Base-by-base conservation (phyloP, 495 filamentous ascomycete genomes). In the Glonium stellatum region DNA sequence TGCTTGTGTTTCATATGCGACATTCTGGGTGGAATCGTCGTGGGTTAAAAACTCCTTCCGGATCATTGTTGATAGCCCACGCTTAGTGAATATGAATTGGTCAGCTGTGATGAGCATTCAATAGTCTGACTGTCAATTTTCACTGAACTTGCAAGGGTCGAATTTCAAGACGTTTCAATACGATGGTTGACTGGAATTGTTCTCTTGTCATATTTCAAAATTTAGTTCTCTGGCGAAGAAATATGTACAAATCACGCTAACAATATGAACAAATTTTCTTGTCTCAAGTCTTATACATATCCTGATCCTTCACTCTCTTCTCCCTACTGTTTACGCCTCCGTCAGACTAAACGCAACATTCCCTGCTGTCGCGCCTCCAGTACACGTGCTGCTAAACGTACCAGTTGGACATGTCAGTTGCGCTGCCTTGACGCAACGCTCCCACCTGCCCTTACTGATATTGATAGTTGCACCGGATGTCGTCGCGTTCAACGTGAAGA, bases 381-480 rank as follows among this genome's bases (percentile, higher is more conserved):
- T 57, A 61, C 79, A 83, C 2, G 72, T 76, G 9, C 67, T 75
- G 12, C 50, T 68, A 36, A 71, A 72, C 58, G 57, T 75, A 72
- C 39, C 78, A 75, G 4, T 72, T 6, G 77, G 77, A 69, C 79
- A 81, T 8, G 75, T 69, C 35, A 73, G 76, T 46, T 74, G 60
- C 13, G 78, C 78, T 0, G 79, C 78, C n/a, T 73, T 68, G 19
- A 79, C 70, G 49, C 79, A 81, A 49, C 69, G 62, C 68, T 79
- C 76, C 80, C 79, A 83, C 4, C 74, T 66, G 15, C 71, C 75
- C 68, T 80, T 81, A 21, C 71, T 70, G 42, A 82, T 69, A 67
- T 77, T 77, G 61, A 80, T 80, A 5, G 71, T 76, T 5, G 73
- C 70, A 15, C 75, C 78, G 0, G 54, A 15, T 0, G 64, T 66